These are phyloP conservation scores for Cladophialophora exuberans DNA, from an alignment of 2,329 filamentous ascomycete genomes.

Conservation along the genomic window DNA sequence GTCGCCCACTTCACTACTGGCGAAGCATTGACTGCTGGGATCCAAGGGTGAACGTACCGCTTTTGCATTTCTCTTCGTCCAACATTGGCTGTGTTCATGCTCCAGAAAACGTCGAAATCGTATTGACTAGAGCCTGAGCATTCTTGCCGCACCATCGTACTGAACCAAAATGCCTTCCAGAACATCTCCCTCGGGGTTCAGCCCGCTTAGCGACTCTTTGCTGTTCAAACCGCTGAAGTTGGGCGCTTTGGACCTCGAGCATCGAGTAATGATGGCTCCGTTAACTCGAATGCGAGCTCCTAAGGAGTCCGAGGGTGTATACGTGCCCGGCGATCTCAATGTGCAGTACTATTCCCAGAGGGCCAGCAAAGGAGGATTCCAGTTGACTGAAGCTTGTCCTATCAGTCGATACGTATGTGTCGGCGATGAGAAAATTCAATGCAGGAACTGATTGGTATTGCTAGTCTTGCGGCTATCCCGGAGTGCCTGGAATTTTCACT, in stretches of 20 bases:
- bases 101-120: too few species aligned
- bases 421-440: conserved; percentile 28
- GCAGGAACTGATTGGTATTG: conserved; percentile 37
- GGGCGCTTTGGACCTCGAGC: not conserved
- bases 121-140: too few species aligned
- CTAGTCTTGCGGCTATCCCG: conserved; percentile 36
- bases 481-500: conserved; percentile 33
- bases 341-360: conserved; percentile 32
- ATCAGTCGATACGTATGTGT: conserved; percentile 36
- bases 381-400: conserved; percentile 41
- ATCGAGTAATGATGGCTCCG: not conserved
- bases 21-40: too few species aligned
- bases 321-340: not conserved
- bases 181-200: not conserved
- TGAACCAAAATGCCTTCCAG: not conserved
- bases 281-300: not conserved
- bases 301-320: not conserved
- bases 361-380: conserved; percentile 39
- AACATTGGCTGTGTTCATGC: too few species aligned
- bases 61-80: too few species aligned
- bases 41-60: too few species aligned
- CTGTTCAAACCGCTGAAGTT: not conserved
- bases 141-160: not conserved
- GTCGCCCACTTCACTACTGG: too few species aligned
- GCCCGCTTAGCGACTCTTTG: not conserved